Evolutionary conservation across 257 asterid genomes (phyloP).

Genomic region (Verbascum thapsus): DNA sequence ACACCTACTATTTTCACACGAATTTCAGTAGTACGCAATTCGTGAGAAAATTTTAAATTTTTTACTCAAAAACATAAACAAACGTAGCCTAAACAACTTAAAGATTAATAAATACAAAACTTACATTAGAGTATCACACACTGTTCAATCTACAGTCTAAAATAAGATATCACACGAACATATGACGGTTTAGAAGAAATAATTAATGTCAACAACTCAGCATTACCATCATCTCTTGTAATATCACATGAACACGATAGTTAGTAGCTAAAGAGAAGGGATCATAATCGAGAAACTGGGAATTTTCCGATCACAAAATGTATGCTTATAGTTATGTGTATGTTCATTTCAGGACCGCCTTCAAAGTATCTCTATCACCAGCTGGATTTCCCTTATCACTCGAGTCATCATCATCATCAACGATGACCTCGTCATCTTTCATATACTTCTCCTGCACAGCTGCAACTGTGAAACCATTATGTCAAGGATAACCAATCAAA

Average conservation of each 20-base stretch:
- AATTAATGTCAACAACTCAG: too few species aligned
- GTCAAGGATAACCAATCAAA: constrained; percentile 54
- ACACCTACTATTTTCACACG: too few species aligned
- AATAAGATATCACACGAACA: too few species aligned
- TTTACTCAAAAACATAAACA: too few species aligned
- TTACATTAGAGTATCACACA: too few species aligned
- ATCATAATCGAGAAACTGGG: background rate
- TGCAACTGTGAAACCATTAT: constrained; percentile 68
- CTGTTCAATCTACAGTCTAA: too few species aligned
- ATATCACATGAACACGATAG: background rate
- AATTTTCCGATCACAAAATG: background rate
- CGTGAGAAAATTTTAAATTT: too few species aligned
- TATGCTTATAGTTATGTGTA: background rate
- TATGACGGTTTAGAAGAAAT: too few species aligned
- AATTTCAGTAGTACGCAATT: too few species aligned
- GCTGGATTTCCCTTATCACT: constrained; percentile 28
- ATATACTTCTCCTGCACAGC: constrained; percentile 98
- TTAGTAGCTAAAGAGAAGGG: background rate
- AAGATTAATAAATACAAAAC: too few species aligned
- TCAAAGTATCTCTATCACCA: background rate
- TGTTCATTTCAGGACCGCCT: background rate
- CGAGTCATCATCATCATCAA: constrained; percentile 34
- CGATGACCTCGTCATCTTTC: constrained; percentile 61
- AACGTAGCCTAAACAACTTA: too few species aligned
- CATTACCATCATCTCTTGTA: background rate